A percentile compares a stretch with the other conserved stretches of the same genome.
These are phyloP conservation scores for Debaryomyces singareniensis DNA, from an alignment of 1,139 yeast genomes.

Conservation along the genomic window DNA sequence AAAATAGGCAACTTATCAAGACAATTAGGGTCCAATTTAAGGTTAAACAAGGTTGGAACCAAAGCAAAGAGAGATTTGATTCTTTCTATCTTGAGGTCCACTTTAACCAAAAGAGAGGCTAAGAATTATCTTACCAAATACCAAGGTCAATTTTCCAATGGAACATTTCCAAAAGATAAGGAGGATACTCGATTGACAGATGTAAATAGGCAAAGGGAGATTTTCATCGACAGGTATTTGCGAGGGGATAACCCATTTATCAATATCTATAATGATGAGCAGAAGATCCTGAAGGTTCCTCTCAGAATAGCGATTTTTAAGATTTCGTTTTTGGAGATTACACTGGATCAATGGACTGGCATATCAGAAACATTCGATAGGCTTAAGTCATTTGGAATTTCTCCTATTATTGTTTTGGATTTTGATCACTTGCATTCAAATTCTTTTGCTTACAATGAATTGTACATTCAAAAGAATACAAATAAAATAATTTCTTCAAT, in stretches of 20 bases:
- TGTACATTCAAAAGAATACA: constrained; percentile 28
- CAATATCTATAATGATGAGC: constrained; percentile 29
- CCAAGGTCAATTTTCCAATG: constrained; percentile 31
- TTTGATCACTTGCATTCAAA: constrained; percentile 23
- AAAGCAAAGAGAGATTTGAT: constrained; percentile 47
- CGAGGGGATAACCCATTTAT: constrained; percentile 27
- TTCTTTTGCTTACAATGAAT: constrained; percentile 26
- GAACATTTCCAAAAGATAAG: constrained; percentile 8
- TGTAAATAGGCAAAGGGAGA: constrained; percentile 28
- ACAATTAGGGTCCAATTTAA: constrained; percentile 35
- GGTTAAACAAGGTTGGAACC: constrained; percentile 26
- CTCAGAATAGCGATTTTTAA: constrained; percentile 48
- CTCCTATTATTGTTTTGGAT: constrained; percentile 29
- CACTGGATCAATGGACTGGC: constrained; percentile 28
- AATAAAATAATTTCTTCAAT: constrained; percentile 22
- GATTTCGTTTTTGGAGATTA: constrained; percentile 32
- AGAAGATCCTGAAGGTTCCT: constrained; percentile 29
- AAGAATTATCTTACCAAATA: constrained; percentile 59
- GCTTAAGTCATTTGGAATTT: constrained; percentile 44
- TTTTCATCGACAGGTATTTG: constrained; percentile 36
- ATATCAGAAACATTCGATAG: constrained; percentile 46
- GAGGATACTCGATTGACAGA: background rate
- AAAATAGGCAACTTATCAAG: constrained; percentile 22
- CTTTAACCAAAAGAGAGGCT: constrained; percentile 76
- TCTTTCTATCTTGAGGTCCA: constrained; percentile 62